Conservation (phyloP, 192 early-diverging fungal species). For the Coemansia sp. region DNA sequence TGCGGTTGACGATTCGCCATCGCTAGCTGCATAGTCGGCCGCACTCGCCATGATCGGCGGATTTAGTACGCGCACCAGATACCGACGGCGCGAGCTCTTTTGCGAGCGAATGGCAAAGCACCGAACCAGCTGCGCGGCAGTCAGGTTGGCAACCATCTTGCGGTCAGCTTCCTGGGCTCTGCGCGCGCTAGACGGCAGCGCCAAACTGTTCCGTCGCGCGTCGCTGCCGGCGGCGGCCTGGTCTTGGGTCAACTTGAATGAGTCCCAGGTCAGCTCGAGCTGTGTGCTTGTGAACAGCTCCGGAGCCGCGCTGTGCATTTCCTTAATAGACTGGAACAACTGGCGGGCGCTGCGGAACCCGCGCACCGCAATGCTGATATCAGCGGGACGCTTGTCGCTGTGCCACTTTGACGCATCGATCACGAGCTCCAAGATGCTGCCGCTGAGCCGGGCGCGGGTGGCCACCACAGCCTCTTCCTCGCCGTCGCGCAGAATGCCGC, state of each 20-base stretch:
- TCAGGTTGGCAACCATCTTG: slow-evolving; percentile 1
- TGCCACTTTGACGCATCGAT: slow-evolving; percentile 41
- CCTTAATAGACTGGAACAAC: slow-evolving; percentile 9
- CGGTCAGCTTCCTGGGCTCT: background rate
- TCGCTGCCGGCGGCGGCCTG: background rate
- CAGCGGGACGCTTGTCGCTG: slow-evolving; percentile 5
- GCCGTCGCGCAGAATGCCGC: slow-evolving; percentile 47
- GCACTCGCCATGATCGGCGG: slow-evolving; percentile 1
- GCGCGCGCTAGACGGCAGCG: background rate
- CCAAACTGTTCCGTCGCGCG: background rate
- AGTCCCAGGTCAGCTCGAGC: slow-evolving; percentile 1
- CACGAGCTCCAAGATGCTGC: slow-evolving; percentile 33
- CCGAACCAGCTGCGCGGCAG: slow-evolving; percentile 25
- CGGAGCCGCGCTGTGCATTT: slow-evolving; percentile 25
- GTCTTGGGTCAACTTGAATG: background rate
- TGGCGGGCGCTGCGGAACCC: slow-evolving; percentile 12
- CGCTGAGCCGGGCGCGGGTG: slow-evolving; percentile 25
- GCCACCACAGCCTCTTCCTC: slow-evolving; percentile 31
- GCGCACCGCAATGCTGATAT: slow-evolving; percentile 7
- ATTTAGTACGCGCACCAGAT: slow-evolving; percentile 43
- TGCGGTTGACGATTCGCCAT: background rate
- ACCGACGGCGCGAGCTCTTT: slow-evolving; percentile 12
- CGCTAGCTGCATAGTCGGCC: background rate
- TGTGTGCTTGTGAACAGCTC: slow-evolving; percentile 29
- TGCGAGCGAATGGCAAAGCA: slow-evolving; percentile 33